Base-by-base conservation (phyloP, 345 rosid genomes). In the Corymbia maculata region DNA sequence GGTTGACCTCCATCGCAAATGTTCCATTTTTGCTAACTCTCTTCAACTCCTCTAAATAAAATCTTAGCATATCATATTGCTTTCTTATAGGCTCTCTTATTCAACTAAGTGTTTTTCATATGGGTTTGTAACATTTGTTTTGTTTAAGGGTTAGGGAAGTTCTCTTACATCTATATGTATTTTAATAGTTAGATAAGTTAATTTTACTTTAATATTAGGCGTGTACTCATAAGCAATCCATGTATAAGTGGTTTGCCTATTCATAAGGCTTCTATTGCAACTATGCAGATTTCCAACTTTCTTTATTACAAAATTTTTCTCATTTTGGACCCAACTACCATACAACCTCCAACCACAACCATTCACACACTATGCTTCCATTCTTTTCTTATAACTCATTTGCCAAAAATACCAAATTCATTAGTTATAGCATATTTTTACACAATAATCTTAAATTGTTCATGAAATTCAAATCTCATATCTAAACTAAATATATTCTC, bases 111-210 rank as follows among this genome's bases (percentile, higher is more conserved):
- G 26, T 26, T 57, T 9, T 59, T 6, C n/a, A 59, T 59, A 59
- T 59, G 14, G n/a, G 1, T 59, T 3, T 24, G 24, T 59, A 26
- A 28, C n/a, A 36, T 36, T 9, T 57, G 22, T 9, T 57, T 19
- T 57, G 24, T 57, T 4, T 0, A 59, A 0, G 30, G 3, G 24
- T 10, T 1, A 11, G 0, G 66, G 26, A 13, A 59, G 9, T 36
- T 36, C 7, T 26, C 66, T 59, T 59, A 6, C n/a, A 59, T 59
- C 26, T 59, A n/a, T 59, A 0, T 59, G 3, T 6, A 59, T 59
- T 59, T 59, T n/a, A 10, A 26, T 59, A 26, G 14, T 11, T 59
- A 0, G 24, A 59, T 59, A 26, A 59, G 2, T 59, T 3, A 59
- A 0, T 9, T 4, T 26, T 1, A 6, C 66, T 59, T 13, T 59